Conservation (phyloP, 306 rosid genomes). For the Trichosanthes truncata region DNA sequence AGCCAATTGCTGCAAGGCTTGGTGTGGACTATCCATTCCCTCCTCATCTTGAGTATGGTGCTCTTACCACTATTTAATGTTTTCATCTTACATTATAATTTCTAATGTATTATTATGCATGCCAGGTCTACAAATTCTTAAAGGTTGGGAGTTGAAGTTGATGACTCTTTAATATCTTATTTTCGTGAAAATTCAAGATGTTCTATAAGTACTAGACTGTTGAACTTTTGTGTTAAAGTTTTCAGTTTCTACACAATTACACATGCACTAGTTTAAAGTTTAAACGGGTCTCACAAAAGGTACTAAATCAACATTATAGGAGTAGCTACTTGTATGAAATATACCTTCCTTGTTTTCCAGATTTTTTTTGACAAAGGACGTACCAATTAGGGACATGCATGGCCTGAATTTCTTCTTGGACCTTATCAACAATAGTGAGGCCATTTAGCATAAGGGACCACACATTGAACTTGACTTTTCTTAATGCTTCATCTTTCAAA, state of each 20-base stretch:
- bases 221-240: background rate
- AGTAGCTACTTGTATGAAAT: background rate
- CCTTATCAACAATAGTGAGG: no score
- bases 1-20: slow-evolving; percentile 74
- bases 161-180: background rate
- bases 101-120: background rate
- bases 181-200: background rate
- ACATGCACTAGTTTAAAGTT: background rate
- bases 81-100: background rate
- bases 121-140: background rate
- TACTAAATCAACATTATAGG: background rate
- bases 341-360: background rate
- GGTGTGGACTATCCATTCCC: slow-evolving; percentile 93
- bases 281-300: background rate
- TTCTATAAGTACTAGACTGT: background rate
- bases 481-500: no score
- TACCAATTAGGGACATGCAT: background rate
- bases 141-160: background rate
- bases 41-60: slow-evolving; percentile 71
- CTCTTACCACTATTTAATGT: slow-evolving; percentile 7
- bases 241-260: background rate
- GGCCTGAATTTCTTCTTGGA: no score
- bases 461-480: no score
- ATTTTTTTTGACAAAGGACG: background rate
- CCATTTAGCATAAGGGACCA: no score